These are phyloP conservation scores for Pachysandra terminalis DNA, from an alignment of 164 flowering plant genomes.

Conservation along the genomic window DNA sequence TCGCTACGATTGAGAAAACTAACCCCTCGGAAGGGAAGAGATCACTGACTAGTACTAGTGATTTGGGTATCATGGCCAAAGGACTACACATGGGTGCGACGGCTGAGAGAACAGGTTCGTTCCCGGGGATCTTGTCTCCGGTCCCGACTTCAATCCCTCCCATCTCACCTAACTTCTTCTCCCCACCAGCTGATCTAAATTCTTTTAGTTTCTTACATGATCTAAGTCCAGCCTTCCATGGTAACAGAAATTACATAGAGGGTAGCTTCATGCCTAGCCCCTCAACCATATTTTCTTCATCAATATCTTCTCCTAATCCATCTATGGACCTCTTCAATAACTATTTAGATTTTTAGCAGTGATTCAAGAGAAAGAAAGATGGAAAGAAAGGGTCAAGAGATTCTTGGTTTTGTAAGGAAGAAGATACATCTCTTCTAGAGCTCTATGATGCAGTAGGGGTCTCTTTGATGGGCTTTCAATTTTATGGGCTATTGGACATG, in stretches of 20 bases:
- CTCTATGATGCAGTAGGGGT: neutral
- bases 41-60: too few species aligned
- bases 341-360: too few species aligned
- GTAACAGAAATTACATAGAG: constrained; percentile 23
- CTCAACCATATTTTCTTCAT: constrained; percentile 34
- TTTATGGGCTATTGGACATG: neutral
- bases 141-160: constrained; percentile 38
- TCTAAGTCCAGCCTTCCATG: constrained; percentile 36
- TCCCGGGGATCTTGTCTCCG: constrained; percentile 52
- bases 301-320: constrained; percentile 22
- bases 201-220: constrained; percentile 34
- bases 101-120: constrained; percentile 18
- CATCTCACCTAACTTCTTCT: constrained; percentile 38
- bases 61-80: constrained; percentile 10
- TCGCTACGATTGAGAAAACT: too few species aligned
- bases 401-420: too few species aligned
- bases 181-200: constrained; percentile 30
- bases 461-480: neutral
- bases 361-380: too few species aligned
- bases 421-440: neutral
- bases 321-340: constrained; percentile 49
- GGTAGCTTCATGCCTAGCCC: constrained; percentile 38
- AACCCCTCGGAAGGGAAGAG: constrained; percentile 17
- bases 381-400: too few species aligned
- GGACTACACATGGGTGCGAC: constrained; percentile 17